Conservation (phyloP, 2,329 filamentous ascomycete genomes). For the Paecilomyces formosus region DNA sequence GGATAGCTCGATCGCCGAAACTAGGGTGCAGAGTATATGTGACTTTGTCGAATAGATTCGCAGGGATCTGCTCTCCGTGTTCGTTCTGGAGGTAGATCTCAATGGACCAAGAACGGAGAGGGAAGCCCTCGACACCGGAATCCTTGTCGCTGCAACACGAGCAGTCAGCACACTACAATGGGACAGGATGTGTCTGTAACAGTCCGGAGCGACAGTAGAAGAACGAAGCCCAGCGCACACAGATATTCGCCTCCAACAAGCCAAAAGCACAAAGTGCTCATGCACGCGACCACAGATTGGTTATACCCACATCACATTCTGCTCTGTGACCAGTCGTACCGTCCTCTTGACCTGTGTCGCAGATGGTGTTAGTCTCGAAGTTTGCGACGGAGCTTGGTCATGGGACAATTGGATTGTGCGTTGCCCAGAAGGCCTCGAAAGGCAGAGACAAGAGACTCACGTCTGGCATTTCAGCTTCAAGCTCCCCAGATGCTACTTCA, state of each 20-base stretch:
- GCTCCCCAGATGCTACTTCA: neutral
- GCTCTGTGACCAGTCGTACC: slow-evolving; percentile 88
- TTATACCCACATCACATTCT: slow-evolving; percentile 70
- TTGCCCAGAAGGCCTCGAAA: neutral
- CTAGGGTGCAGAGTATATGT: slow-evolving; percentile 90
- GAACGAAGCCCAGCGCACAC: slow-evolving; percentile 1
- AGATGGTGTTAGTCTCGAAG: slow-evolving; percentile 1
- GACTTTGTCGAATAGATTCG: slow-evolving; percentile 83
- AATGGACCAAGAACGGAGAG: slow-evolving; percentile 88
- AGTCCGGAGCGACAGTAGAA: slow-evolving; percentile 5
- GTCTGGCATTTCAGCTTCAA: slow-evolving; percentile 32
- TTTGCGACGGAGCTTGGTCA: neutral
- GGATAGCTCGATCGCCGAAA: slow-evolving; percentile 71
- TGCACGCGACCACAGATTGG: neutral
- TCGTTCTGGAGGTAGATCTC: slow-evolving; percentile 78
- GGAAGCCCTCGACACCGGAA: slow-evolving; percentile 76
- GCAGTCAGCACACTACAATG: neutral
- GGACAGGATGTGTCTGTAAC: neutral
- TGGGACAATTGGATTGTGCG: neutral
- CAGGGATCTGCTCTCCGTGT: slow-evolving; percentile 73
- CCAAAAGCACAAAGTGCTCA: slow-evolving; percentile 3
- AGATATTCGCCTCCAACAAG: neutral
- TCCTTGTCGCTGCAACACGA: slow-evolving; percentile 59
- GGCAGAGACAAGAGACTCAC: slow-evolving; percentile 20
- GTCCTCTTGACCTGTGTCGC: slow-evolving; percentile 63